These are phyloP conservation scores for Fusarium siculi DNA, from an alignment of 2,329 filamentous ascomycete genomes.

Conservation along the genomic window DNA sequence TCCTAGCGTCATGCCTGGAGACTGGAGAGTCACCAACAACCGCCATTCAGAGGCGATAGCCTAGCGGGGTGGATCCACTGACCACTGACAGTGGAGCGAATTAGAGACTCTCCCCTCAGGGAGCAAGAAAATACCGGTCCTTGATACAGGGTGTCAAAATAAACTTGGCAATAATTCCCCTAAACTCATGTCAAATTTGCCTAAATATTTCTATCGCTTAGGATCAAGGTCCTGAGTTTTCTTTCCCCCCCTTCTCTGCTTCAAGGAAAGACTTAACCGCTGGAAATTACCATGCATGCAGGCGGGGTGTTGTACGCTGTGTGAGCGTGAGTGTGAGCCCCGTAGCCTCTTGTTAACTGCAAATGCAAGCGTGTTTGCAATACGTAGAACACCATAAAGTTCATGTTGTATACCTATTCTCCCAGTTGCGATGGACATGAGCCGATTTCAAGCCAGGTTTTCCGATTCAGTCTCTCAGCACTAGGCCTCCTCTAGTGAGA, in stretches of 20 bases:
- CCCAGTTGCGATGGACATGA: background rate
- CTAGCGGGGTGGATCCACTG: constrained; percentile 20
- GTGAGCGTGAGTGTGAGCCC: constrained; percentile 1
- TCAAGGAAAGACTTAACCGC: background rate
- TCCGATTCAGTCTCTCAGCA: background rate
- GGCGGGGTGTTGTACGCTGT: constrained; percentile 7
- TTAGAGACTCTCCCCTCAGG: background rate
- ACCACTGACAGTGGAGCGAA: constrained; percentile 25
- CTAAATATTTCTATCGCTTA: too few species aligned
- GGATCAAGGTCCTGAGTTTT: too few species aligned
- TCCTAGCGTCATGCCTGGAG: constrained; percentile 42
- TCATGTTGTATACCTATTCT: background rate
- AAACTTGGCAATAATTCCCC: too few species aligned
- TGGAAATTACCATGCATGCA: constrained; percentile 22
- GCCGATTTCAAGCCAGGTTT: background rate
- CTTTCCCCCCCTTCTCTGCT: background rate
- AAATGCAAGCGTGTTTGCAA: background rate
- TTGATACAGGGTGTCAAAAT: too few species aligned
- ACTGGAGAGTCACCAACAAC: constrained; percentile 30
- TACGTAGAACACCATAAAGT: background rate
- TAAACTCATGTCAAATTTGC: too few species aligned
- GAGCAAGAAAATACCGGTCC: too few species aligned
- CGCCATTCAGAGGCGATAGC: constrained; percentile 35
- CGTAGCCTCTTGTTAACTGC: constrained; percentile 19
- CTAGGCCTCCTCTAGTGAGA: background rate